Evolutionary conservation across 495 filamentous ascomycete genomes (phyloP).

Genomic region (Melanomma pulvis-pyrius): DNA sequence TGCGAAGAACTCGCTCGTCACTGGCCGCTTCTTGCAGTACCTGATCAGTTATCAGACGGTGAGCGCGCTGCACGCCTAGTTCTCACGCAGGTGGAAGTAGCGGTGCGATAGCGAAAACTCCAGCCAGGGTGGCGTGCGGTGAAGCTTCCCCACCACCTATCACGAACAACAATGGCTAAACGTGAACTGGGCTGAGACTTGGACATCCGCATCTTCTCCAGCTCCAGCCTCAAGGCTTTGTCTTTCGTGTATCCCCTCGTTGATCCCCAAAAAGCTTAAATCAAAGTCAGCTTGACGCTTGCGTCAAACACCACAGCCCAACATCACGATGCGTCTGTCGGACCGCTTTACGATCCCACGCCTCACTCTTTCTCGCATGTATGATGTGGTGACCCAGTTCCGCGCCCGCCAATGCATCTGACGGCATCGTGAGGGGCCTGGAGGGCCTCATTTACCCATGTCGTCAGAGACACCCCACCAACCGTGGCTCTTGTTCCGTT

Average conservation of each 20-base stretch:
- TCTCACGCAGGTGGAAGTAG: constrained; percentile 4
- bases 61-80: constrained; percentile 6
- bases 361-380: no score
- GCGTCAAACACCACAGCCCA: not conserved
- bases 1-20: not conserved
- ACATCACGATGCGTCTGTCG: not conserved
- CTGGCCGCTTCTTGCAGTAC: not conserved
- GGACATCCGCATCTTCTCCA: not conserved
- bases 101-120: constrained; percentile 2
- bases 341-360: no score
- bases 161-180: constrained; percentile 22
- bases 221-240: not conserved
- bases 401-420: not conserved
- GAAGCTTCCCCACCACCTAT: constrained; percentile 15
- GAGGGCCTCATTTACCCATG: no score
- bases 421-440: no score
- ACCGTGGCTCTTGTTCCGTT: not conserved
- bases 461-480: not conserved
- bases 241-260: no score
- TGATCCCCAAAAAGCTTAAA: not conserved
- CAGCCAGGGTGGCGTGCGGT: constrained; percentile 10
- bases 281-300: not conserved
- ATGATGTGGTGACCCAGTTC: not conserved
- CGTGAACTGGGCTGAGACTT: constrained; percentile 14
- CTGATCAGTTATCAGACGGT: constrained; percentile 29